Conservation (phyloP, 108 stramenopile genomes). For the Mayamaea pseudoterrestris region DNA sequence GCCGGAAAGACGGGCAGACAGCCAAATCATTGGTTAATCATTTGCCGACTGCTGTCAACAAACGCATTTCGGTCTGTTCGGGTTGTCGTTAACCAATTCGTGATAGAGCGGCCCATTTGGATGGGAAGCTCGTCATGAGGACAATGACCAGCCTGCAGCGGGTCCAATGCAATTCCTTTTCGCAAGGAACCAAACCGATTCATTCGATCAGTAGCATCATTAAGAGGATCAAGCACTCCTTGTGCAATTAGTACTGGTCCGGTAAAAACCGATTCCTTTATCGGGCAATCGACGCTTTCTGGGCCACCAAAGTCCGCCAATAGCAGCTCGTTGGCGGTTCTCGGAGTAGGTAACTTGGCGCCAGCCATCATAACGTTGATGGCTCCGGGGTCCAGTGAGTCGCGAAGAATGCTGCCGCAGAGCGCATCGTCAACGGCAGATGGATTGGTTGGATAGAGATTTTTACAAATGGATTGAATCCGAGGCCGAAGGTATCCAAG, state of each 20-base stretch:
- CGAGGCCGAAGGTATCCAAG: slow-evolving; percentile 31
- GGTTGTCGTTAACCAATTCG: no score
- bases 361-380: slow-evolving; percentile 48
- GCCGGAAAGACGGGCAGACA: no score
- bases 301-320: slow-evolving; percentile 6
- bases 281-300: neutral
- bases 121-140: slow-evolving; percentile 41
- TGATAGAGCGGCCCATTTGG: no score
- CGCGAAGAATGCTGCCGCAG: slow-evolving; percentile 24
- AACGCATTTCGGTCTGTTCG: no score
- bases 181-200: slow-evolving; percentile 16
- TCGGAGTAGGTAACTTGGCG: slow-evolving; percentile 27
- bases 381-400: slow-evolving; percentile 46
- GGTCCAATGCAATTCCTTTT: slow-evolving; percentile 14
- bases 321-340: slow-evolving; percentile 36
- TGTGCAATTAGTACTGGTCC: slow-evolving; percentile 32
- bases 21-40: no score
- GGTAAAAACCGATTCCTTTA: slow-evolving; percentile 12
- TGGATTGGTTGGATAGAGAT: slow-evolving; percentile 40
- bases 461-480: slow-evolving; percentile 36
- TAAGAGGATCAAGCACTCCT: slow-evolving; percentile 38
- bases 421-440: slow-evolving; percentile 23
- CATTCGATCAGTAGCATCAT: slow-evolving; percentile 30
- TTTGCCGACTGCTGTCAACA: no score
- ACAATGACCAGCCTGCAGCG: slow-evolving; percentile 39